A percentile compares a stretch with the other conserved stretches of the same genome.
Evolutionary conservation across 2,329 filamentous ascomycete genomes (phyloP).

Genomic region (Diplodia corticola): DNA sequence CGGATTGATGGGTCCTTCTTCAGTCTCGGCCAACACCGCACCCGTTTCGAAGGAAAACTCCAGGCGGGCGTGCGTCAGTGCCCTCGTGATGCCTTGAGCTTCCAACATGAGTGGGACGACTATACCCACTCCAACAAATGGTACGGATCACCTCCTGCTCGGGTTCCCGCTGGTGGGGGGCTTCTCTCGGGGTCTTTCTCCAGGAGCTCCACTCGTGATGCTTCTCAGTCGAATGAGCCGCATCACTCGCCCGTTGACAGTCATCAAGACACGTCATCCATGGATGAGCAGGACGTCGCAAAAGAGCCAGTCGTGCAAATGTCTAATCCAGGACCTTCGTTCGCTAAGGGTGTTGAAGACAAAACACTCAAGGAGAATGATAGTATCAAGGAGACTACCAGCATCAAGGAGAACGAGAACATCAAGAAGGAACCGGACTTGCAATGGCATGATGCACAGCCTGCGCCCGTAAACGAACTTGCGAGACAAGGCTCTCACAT

Average conservation of each 20-base stretch:
- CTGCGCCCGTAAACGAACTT: neutral
- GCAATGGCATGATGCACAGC: neutral
- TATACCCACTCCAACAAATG: neutral
- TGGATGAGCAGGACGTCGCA: neutral
- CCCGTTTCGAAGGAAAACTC: neutral
- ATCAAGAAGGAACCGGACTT: neutral
- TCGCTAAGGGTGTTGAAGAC: neutral
- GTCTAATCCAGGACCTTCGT: neutral
- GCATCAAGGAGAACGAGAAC: neutral
- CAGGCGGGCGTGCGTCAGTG: neutral
- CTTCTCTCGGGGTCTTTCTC: neutral
- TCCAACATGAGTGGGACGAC: neutral
- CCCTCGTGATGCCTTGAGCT: neutral
- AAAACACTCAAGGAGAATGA: neutral
- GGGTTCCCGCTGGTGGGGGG: neutral
- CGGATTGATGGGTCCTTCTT: neutral
- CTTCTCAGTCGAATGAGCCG: neutral
- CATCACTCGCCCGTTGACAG: constrained; percentile 24
- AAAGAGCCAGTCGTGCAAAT: neutral
- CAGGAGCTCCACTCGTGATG: neutral
- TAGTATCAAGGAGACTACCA: neutral
- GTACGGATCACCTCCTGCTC: neutral
- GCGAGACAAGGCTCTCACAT: neutral
- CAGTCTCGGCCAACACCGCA: neutral
- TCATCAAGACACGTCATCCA: neutral